Conservation (phyloP, 495 filamentous ascomycete species). For the Xylaria intraflava region DNA sequence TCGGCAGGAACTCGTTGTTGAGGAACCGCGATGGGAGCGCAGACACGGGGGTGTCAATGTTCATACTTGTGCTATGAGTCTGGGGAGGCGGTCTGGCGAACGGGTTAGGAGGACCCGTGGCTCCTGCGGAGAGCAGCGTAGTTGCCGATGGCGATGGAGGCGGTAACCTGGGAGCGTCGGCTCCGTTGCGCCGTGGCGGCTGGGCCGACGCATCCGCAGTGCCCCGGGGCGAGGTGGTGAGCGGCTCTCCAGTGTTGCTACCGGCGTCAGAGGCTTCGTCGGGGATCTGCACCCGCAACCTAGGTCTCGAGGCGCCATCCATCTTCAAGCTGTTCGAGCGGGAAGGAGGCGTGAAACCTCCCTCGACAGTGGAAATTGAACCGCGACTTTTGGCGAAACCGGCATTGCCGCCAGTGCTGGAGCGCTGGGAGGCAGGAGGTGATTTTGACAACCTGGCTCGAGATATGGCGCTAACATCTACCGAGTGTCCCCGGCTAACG, state of each 20-base stretch:
- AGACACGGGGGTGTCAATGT: slow-evolving; percentile 96
- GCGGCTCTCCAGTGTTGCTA: slow-evolving; percentile 65
- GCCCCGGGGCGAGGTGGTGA: slow-evolving; percentile 59
- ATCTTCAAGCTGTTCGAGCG: slow-evolving; percentile 61
- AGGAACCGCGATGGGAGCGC: slow-evolving; percentile 89
- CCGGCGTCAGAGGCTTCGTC: slow-evolving; percentile 80
- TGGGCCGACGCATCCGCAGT: slow-evolving; percentile 46
- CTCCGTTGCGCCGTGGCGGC: slow-evolving; percentile 30
- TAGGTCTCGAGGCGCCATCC: slow-evolving; percentile 61
- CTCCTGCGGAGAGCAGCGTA: slow-evolving; percentile 81
- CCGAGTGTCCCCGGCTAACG: slow-evolving; percentile 52
- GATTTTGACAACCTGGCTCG: slow-evolving; percentile 38
- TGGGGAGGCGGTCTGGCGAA: slow-evolving; percentile 67
- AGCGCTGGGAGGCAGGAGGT: slow-evolving; percentile 43
- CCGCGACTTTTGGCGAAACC: slow-evolving; percentile 41
- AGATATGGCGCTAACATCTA: slow-evolving; percentile 52
- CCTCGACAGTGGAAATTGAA: slow-evolving; percentile 50
- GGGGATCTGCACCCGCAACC: slow-evolving; percentile 89
- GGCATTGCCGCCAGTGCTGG: slow-evolving; percentile 34
- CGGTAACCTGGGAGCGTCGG: slow-evolving; percentile 65
- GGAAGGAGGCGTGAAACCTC: slow-evolving; percentile 57
- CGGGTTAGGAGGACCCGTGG: slow-evolving; percentile 87
- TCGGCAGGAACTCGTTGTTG: slow-evolving; percentile 74
- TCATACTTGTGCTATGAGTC: slow-evolving; percentile 58
- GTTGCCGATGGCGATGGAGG: slow-evolving; percentile 85